These are phyloP conservation scores for Apostasia shenzhenica DNA, from an alignment of 106 monocot genomes.

Conservation along the genomic window DNA sequence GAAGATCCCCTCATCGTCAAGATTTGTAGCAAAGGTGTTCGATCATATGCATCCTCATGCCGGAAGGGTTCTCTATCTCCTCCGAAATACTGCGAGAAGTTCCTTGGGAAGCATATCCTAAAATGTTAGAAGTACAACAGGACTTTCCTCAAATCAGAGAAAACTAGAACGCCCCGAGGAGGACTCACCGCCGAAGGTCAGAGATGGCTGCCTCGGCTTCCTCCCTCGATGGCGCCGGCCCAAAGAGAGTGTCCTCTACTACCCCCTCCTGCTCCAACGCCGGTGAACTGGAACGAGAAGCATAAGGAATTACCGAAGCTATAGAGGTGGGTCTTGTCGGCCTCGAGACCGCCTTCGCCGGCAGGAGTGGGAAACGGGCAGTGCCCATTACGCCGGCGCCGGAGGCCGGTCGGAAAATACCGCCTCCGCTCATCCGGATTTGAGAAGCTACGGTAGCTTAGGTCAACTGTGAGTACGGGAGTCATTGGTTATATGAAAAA, in stretches of 20 bases:
- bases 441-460: no score
- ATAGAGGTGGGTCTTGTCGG: background rate
- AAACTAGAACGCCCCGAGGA: background rate
- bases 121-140: background rate
- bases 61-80: background rate
- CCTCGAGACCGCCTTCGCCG: background rate
- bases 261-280: background rate
- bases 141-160: background rate
- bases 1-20: background rate
- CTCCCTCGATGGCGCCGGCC: conserved; percentile 24
- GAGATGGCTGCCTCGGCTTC: conserved; percentile 50
- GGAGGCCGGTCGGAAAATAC: background rate
- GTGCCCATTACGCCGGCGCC: background rate
- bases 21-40: background rate
- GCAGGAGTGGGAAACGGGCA: background rate
- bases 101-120: background rate
- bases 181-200: conserved; percentile 38
- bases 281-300: background rate
- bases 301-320: background rate
- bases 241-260: conserved; percentile 10
- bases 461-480: no score
- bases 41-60: background rate
- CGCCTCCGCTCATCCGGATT: background rate
- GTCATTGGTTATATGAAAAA: no score
- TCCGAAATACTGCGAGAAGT: background rate